A percentile compares a stretch with the other conserved stretches of the same genome.
These are phyloP conservation scores for Calonectria hawksworthii DNA, from an alignment of 2,329 filamentous ascomycete species.

Conservation along the genomic window DNA sequence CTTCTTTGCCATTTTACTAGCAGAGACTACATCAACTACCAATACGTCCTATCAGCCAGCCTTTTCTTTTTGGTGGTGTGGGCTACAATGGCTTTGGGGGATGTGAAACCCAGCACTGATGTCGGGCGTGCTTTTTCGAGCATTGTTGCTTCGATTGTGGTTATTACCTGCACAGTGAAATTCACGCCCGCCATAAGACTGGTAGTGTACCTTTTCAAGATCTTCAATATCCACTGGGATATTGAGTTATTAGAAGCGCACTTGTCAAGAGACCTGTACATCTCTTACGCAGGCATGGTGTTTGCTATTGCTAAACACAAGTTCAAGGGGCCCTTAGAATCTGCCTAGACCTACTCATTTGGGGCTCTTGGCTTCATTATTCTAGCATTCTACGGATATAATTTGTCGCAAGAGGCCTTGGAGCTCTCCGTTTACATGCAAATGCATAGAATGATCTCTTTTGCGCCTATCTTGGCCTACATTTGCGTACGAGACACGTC, in stretches of 20 bases:
- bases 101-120: conserved; percentile 56
- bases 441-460: conserved; percentile 67
- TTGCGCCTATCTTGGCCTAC: conserved; percentile 67
- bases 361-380: conserved; percentile 50
- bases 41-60: conserved; percentile 69
- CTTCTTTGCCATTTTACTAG: conserved; percentile 68
- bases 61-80: conserved; percentile 75
- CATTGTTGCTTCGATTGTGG: conserved; percentile 58
- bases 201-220: conserved; percentile 47
- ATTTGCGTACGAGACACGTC: conserved; percentile 65
- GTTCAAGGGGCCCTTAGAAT: conserved; percentile 37
- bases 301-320: conserved; percentile 47
- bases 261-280: conserved; percentile 65
- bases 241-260: conserved; percentile 63
- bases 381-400: background rate
- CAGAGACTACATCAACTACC: conserved; percentile 66
- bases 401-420: conserved; percentile 8
- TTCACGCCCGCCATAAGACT: conserved; percentile 35
- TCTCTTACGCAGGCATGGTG: conserved; percentile 70
- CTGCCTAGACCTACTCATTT: conserved; percentile 39
- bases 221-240: conserved; percentile 64
- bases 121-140: conserved; percentile 62
- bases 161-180: conserved; percentile 49
- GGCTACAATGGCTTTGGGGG: conserved; percentile 61
- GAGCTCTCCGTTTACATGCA: conserved; percentile 56